A percentile compares a stretch with the other conserved stretches of the same genome.
Evolutionary conservation across 495 filamentous ascomycete species (phyloP).

Genomic region (Aspergillus saccharolyticus): DNA sequence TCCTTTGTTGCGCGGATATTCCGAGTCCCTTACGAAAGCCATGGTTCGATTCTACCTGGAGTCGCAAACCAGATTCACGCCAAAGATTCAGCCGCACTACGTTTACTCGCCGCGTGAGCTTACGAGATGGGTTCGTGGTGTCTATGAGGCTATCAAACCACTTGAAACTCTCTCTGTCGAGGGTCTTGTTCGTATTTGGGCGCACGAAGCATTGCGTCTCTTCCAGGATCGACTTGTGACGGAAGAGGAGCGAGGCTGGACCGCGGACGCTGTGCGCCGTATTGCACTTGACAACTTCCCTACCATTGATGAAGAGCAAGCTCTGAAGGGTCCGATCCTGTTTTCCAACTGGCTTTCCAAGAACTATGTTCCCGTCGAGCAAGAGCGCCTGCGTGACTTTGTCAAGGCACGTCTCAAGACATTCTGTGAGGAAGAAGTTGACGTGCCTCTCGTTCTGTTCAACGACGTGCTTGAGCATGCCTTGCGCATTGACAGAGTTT

Average conservation of each 20-base stretch:
- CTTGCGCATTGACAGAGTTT: constrained; percentile 94
- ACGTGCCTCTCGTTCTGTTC: constrained; percentile 94
- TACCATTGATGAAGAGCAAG: constrained; percentile 78
- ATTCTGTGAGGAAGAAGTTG: constrained; percentile 98
- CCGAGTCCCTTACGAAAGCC: constrained; percentile 88
- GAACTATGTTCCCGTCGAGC: constrained; percentile 94
- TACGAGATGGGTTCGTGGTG: constrained; percentile 91
- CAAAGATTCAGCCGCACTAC: constrained; percentile 96
- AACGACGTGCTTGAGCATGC: constrained; percentile 98
- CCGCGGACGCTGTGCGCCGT: constrained; percentile 71
- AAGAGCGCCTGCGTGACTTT: constrained; percentile 89
- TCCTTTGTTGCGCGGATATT: constrained; percentile 88
- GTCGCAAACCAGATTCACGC: constrained; percentile 88
- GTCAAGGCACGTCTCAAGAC: constrained; percentile 96
- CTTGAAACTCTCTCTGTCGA: constrained; percentile 83
- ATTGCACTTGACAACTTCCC: constrained; percentile 92
- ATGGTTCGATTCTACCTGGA: constrained; percentile 97
- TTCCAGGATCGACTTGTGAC: constrained; percentile 95
- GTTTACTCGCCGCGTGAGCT: constrained; percentile 98
- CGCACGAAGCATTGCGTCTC: constrained; percentile 89
- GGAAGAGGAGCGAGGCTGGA: constrained; percentile 95
- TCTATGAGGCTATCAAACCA: constrained; percentile 94
- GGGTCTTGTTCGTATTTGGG: constrained; percentile 95
- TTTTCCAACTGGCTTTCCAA: constrained; percentile 99
- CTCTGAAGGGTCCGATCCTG: constrained; percentile 88